Percentiles rank a stretch among this genome's conserved stretches.
Conservation (phyloP, 306 rosid species). For the peach (Prunus persica) region Prunus_persica_NCBIv2 NC_034013.1:13084001-13084500, state of each 20-base stretch:
- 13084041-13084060: constrained; percentile 94
- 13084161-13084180: constrained; percentile 74
- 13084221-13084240: constrained; percentile 80
- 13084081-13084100: constrained; percentile 93
- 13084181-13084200: constrained; percentile 78
- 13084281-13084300: constrained; percentile 80
- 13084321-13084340: neutral
- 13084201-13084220: constrained; percentile 65
- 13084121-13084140: constrained; percentile 78
- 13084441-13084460: constrained; percentile 81
- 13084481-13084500: constrained; percentile 63
- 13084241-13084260: constrained; percentile 48
- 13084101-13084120: constrained; percentile 78
- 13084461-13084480: constrained; percentile 66
- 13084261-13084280: constrained; percentile 62
- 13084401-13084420: neutral
- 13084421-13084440: constrained; percentile 87
- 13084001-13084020: neutral
- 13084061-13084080: constrained; percentile 80
- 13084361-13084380: neutral
- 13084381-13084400: neutral
- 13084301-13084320: constrained; percentile 45
- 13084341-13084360: neutral
- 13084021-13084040: neutral
- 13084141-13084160: constrained; percentile 79